Percentiles rank a stretch among this genome's conserved stretches.
These are phyloP conservation scores for Claviceps sp. DNA, from an alignment of 2,329 filamentous ascomycete genomes.

Conservation along the genomic window DNA sequence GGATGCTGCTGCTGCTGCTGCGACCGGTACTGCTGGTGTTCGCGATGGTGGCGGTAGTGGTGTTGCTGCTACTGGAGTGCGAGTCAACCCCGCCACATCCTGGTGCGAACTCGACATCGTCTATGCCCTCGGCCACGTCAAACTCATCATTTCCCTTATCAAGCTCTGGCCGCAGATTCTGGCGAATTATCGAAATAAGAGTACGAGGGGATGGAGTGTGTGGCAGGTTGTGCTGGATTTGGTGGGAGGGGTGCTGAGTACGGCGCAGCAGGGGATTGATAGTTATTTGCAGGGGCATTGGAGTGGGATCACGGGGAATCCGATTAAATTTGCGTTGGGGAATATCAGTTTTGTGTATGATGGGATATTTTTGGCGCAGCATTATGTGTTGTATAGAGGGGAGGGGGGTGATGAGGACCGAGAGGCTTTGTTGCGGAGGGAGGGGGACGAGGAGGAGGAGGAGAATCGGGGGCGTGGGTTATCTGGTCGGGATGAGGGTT, in stretches of 20 bases:
- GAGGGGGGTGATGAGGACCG: slow-evolving; percentile 7
- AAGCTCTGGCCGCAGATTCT: slow-evolving; percentile 87
- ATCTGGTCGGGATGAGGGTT: too few species aligned
- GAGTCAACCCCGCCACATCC: neutral
- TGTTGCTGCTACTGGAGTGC: too few species aligned
- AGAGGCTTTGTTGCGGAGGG: slow-evolving; percentile 13
- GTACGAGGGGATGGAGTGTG: slow-evolving; percentile 82
- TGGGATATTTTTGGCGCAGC: slow-evolving; percentile 72
- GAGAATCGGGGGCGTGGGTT: neutral
- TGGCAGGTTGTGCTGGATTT: slow-evolving; percentile 74
- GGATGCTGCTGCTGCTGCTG: too few species aligned
- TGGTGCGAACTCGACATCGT: slow-evolving; percentile 53
- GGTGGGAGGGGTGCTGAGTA: slow-evolving; percentile 64
- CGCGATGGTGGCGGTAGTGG: too few species aligned
- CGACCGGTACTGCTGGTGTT: too few species aligned
- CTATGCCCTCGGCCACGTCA: slow-evolving; percentile 70
- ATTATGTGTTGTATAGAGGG: slow-evolving; percentile 61
- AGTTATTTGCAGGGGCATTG: slow-evolving; percentile 75
- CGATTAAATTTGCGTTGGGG: slow-evolving; percentile 75
- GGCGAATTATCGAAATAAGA: slow-evolving; percentile 72
- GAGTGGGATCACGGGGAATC: slow-evolving; percentile 83
- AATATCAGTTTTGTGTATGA: slow-evolving; percentile 84
- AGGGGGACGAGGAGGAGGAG: slow-evolving; percentile 6
- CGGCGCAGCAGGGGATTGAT: slow-evolving; percentile 73
- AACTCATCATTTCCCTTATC: slow-evolving; percentile 74